phyloP scores from a whole-genome alignment of 805 yeast genomes.

The Wickerhamiella sergipiensis region DNA sequence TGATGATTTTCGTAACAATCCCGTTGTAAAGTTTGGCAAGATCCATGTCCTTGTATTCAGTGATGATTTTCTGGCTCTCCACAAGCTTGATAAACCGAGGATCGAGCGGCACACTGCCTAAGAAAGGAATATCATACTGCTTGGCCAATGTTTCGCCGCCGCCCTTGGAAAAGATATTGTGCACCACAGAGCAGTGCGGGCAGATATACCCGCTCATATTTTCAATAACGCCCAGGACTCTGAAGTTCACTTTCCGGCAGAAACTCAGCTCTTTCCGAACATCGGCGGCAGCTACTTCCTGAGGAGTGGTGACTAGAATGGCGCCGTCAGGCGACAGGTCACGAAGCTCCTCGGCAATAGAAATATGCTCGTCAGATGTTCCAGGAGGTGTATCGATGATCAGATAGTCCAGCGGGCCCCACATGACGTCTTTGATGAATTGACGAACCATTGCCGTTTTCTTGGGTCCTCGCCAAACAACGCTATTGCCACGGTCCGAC shows the following conservation, averaged over 20 bases:
- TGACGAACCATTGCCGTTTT: conserved; percentile 96
- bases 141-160: conserved; percentile 73
- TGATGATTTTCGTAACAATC: conserved; percentile 29
- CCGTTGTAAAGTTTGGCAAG: conserved; percentile 32
- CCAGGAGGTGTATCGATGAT: conserved; percentile 98
- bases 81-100: conserved; percentile 80
- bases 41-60: conserved; percentile 22
- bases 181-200: conserved; percentile 77
- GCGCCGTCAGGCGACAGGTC: conserved; percentile 64
- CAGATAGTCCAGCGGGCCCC: conserved; percentile 72
- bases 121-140: conserved; percentile 45
- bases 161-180: conserved; percentile 83
- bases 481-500: conserved; percentile 72
- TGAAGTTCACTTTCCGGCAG: conserved; percentile 72
- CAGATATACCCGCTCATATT: conserved; percentile 96
- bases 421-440: conserved; percentile 75
- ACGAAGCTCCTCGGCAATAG: conserved; percentile 78
- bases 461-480: conserved; percentile 98
- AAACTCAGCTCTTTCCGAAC: conserved; percentile 89
- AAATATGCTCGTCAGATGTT: conserved; percentile 94
- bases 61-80: conserved; percentile 42
- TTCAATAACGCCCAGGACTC: conserved; percentile 76
- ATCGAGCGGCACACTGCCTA: conserved; percentile 88
- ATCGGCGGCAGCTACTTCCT: conserved; percentile 82
- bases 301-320: conserved; percentile 92